Evolutionary conservation across 2,329 filamentous ascomycete genomes (phyloP).

Genomic region (Hypoxylon sp.): DNA sequence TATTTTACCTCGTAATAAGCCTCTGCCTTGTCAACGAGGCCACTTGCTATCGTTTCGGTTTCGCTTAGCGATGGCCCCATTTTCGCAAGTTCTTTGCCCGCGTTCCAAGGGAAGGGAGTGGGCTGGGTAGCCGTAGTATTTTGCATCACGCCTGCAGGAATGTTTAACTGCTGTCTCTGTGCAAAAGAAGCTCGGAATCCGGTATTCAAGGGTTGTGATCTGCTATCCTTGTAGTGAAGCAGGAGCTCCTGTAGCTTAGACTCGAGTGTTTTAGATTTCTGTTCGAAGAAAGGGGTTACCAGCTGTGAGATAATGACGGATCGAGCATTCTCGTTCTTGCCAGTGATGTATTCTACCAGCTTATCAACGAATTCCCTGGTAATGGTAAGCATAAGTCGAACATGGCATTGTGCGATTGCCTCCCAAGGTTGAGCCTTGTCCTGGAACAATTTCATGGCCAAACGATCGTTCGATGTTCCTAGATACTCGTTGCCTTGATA

Average conservation of each 20-base stretch:
- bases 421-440: conserved; percentile 52
- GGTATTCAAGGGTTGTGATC: conserved; percentile 46
- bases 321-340: conserved; percentile 38
- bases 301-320: conserved; percentile 39
- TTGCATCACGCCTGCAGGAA: conserved; percentile 26
- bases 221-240: conserved; percentile 48
- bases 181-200: conserved; percentile 43
- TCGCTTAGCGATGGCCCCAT: not conserved
- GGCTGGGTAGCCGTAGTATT: conserved; percentile 35
- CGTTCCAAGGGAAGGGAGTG: conserved; percentile 38
- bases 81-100: conserved; percentile 29
- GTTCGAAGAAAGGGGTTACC: conserved; percentile 42
- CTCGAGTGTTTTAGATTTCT: conserved; percentile 41
- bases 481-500: conserved; percentile 55
- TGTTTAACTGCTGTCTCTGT: conserved; percentile 23
- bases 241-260: conserved; percentile 53
- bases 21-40: conserved; percentile 55
- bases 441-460: conserved; percentile 52
- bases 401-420: conserved; percentile 48
- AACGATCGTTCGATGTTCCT: conserved; percentile 48
- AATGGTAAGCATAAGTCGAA: conserved; percentile 44
- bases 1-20: conserved; percentile 54
- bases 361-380: conserved; percentile 51
- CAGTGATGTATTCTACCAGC: conserved; percentile 47
- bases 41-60: conserved; percentile 49